Percentiles rank a stretch among this genome's conserved stretches.
Conservation (phyloP, 1,284 basidiomycete species). For the Xerocomus minutiporus region DNA sequence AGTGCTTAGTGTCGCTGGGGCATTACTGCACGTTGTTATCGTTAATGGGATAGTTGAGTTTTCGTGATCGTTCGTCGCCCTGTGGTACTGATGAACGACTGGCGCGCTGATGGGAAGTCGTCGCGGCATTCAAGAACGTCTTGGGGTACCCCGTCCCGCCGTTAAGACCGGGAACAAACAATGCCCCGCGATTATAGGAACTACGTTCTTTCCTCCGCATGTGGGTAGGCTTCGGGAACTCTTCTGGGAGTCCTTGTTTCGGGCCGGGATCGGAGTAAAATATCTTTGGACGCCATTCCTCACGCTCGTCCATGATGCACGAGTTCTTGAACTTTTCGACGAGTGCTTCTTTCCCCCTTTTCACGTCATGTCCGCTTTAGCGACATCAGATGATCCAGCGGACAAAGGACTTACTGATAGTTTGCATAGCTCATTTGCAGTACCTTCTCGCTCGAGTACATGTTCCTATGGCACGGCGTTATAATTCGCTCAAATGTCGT, state of each 20-base stretch:
- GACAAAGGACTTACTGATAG: slow-evolving; percentile 60
- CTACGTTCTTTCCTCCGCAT: slow-evolving; percentile 72
- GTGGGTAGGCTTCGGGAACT: slow-evolving; percentile 77
- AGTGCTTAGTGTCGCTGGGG: not conserved
- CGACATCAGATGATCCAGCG: slow-evolving; percentile 3
- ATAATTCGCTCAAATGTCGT: slow-evolving; percentile 2
- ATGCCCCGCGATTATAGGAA: slow-evolving; percentile 64
- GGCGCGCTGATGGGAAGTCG: slow-evolving; percentile 20
- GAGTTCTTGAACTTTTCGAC: slow-evolving; percentile 86
- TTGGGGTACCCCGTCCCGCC: slow-evolving; percentile 25
- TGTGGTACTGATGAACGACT: slow-evolving; percentile 16
- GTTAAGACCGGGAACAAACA: slow-evolving; percentile 51
- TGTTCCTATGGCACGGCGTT: slow-evolving; percentile 52
- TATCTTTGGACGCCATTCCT: slow-evolving; percentile 78
- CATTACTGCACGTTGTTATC: slow-evolving; percentile 11
- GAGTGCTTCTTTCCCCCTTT: slow-evolving; percentile 78
- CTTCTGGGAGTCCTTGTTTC: slow-evolving; percentile 68
- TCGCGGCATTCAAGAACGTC: slow-evolving; percentile 28
- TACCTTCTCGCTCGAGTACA: slow-evolving; percentile 84
- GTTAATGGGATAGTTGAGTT: slow-evolving; percentile 12
- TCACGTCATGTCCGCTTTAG: slow-evolving; percentile 8
- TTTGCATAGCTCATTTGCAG: slow-evolving; percentile 84
- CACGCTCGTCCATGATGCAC: slow-evolving; percentile 77
- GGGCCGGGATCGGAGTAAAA: slow-evolving; percentile 71
- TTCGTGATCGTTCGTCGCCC: slow-evolving; percentile 30